Conservation (phyloP, 2,329 filamentous ascomycete genomes). For the Beauveria sp. region DNA sequence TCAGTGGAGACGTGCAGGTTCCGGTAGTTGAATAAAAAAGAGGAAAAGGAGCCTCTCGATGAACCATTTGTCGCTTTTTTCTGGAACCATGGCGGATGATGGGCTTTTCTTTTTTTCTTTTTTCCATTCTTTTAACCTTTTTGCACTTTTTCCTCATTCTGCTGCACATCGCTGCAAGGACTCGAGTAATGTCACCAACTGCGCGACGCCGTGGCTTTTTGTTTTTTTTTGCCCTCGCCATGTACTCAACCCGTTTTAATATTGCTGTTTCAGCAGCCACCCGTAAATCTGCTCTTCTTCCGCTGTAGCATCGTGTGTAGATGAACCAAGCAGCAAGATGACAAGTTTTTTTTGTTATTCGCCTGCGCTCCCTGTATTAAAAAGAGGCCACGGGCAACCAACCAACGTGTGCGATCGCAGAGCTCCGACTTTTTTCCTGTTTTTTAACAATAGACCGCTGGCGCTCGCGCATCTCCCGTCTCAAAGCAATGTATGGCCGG, state of each 20-base stretch:
- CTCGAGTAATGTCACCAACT: slow-evolving; percentile 10
- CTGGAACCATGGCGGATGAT: background rate
- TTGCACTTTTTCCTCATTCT: background rate
- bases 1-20: background rate
- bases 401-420: too few species aligned
- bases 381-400: too few species aligned
- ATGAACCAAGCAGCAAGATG: too few species aligned
- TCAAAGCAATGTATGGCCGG: too few species aligned
- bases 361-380: too few species aligned
- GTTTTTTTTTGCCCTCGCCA: background rate
- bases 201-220: background rate
- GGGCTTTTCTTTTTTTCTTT: background rate
- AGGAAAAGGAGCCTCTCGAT: too few species aligned
- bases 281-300: too few species aligned
- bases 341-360: too few species aligned
- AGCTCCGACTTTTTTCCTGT: too few species aligned
- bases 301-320: too few species aligned
- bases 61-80: background rate
- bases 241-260: background rate
- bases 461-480: too few species aligned
- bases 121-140: background rate
- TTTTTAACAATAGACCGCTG: too few species aligned
- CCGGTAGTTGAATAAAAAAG: background rate
- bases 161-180: background rate
- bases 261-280: background rate